Percentiles rank a stretch among this genome's conserved stretches.
Conservation (phyloP, 1,284 basidiomycete species). For the Stereum hirsutum region DNA sequence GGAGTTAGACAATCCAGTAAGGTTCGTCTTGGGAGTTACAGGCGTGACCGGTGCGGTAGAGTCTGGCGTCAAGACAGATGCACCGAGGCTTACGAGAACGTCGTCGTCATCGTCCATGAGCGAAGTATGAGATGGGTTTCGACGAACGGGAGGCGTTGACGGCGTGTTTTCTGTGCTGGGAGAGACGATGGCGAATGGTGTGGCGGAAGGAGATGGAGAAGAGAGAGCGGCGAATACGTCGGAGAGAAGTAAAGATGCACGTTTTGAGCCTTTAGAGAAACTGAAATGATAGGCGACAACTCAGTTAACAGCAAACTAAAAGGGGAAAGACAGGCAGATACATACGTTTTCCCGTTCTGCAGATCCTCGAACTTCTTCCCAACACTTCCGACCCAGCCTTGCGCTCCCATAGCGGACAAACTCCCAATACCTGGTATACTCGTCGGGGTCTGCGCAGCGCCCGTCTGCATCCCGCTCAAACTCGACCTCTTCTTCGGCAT, state of each 20-base stretch:
- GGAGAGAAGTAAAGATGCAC: conserved; percentile 54
- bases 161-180: neutral
- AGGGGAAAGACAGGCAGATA: conserved; percentile 7
- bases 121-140: conserved; percentile 16
- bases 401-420: conserved; percentile 18
- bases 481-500: conserved; percentile 2
- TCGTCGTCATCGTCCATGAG: conserved; percentile 34
- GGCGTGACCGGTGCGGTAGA: conserved; percentile 10
- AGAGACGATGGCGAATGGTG: conserved; percentile 8
- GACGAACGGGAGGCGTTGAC: conserved; percentile 5
- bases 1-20: conserved; percentile 3
- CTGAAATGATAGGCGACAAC: conserved; percentile 20
- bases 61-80: conserved; percentile 23
- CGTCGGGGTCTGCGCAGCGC: conserved; percentile 9
- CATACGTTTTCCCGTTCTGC: conserved; percentile 44
- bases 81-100: conserved; percentile 10
- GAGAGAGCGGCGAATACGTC: conserved; percentile 50
- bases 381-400: conserved; percentile 20
- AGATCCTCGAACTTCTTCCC: conserved; percentile 56
- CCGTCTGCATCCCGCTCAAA: conserved; percentile 2
- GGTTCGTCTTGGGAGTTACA: conserved; percentile 7
- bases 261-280: conserved; percentile 52
- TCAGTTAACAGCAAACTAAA: neutral
- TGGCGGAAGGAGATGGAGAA: conserved; percentile 17
- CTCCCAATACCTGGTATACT: conserved; percentile 10